Evolutionary conservation across 2,329 filamentous ascomycete species (phyloP), one percentile per base, ranked within the genome.

Genomic region (Colletotrichum camelliae): DNA sequence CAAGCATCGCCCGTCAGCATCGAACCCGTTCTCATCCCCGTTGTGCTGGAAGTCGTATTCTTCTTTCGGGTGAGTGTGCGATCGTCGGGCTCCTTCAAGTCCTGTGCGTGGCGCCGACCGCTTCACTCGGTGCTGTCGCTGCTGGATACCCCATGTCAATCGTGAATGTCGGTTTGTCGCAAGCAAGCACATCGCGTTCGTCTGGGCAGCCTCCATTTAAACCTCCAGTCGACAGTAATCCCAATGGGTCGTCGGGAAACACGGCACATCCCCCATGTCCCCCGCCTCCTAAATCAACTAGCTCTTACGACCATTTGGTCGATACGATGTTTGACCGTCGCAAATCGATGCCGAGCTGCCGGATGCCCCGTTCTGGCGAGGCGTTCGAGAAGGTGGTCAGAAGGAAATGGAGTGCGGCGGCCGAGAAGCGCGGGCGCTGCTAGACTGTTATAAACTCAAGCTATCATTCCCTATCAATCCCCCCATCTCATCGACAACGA

Each of bases 331-430:
- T 9, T 24, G 37, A 31, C 21, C 29, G n/a, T 37, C 37, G 33
- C 52, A 29, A 18, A 48, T 31, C 70, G 57, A 70, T 76, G 74
- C 65, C 74, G 74, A 65, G 35, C 15, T 76, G 52, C 74, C 70
- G 74, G 60, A 43, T 69, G 33, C 52, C 39, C 62, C 69, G 27
- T 67, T 24, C 16, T 55, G 21, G 52, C 21, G 52, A 43, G 52
- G 48, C 43, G 13, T 55, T 55, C 15, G 27, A 27, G 66, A 29
- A 58, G 21, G 66, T 67, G 66, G 52, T 39, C 66, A 33, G 52
- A 58, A 57, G n/a, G 12, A 15, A 37, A 2, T 21, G 7, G 24
- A 27, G 12, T 27, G 29, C 24, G 52, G 21, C 21, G 33, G 48
- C 37, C 33, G 15, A 43, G 21, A 43, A 43, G 31, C 61, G 35